Evolutionary conservation across 495 filamentous ascomycete genomes (phyloP), one percentile per base, ranked within the genome.

Genomic region (Podospora australis): DNA sequence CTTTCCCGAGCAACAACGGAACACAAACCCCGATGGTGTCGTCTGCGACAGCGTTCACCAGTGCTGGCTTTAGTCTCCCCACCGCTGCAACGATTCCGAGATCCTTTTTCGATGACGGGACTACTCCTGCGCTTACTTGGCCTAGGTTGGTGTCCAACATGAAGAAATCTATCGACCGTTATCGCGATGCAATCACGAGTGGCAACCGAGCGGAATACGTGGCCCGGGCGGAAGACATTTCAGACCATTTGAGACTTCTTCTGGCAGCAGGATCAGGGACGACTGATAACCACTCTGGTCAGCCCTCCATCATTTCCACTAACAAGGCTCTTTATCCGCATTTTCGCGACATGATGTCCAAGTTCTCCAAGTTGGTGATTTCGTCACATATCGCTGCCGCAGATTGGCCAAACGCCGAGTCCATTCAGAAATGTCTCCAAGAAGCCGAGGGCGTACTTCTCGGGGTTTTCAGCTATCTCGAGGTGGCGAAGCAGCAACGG

Each of bases 291-390:
- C 92, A 98, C 63, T 98, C 92, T 9, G 94, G 94, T 36, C 92
- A 96, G 53, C 92, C 94, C 23, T 97, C 92, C n/a, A 96, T 97
- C 62, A 98, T 98, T 45, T 92, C 88, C 6, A 90, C 89, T 6
- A 98, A 98, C 67, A 95, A 95, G 67, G 83, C 87, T 2, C 73
- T 98, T 35, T 96, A 97, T 58, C 92, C 94, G 23, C 89, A 97
- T 69, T 98, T 96, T 67, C 80, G 94, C 42, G 94, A 96, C 61
- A 96, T 96, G 85, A 98, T 98, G 92, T 97, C 92, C 4, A 87
- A 92, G 56, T 97, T 97, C 68, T 97, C 94, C 29, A 98, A 97
- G 65, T 74, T 98, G 29, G 94, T 98, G 19, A 79, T 98, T 26
- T 97, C 91, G 17, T 96, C 92, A n/a, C 92, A 97, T 64, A 95